Conservation (phyloP, 768 basidiomycete genomes). For the Russula brevipes region DNA sequence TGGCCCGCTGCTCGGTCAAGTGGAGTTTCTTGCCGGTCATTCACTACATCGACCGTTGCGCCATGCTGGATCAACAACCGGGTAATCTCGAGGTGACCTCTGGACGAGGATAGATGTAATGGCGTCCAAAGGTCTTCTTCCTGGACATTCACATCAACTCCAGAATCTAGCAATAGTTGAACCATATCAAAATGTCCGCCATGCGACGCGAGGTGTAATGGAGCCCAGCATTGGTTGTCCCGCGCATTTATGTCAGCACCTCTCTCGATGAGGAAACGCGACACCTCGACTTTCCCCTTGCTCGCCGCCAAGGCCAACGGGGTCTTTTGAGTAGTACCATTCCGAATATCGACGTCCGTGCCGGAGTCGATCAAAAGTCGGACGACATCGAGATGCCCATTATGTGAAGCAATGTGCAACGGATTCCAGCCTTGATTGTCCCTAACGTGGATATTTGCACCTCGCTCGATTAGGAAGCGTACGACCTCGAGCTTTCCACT, state of each 20-base stretch:
- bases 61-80: neutral
- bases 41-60: neutral
- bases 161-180: neutral
- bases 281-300: neutral
- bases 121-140: neutral
- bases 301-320: neutral
- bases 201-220: conserved; percentile 1
- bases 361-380: neutral
- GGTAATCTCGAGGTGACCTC: neutral
- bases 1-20: conserved; percentile 3
- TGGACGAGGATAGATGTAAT: neutral
- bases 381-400: conserved; percentile 1
- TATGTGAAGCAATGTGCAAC: neutral
- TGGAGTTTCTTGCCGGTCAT: neutral
- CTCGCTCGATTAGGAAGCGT: conserved; percentile 1
- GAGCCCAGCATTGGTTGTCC: neutral
- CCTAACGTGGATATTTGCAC: neutral
- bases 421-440: neutral
- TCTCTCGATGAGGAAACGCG: neutral
- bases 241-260: neutral
- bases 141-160: neutral
- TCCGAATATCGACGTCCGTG: neutral
- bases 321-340: neutral
- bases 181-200: neutral
- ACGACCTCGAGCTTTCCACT: conserved; percentile 2